phyloP scores from a whole-genome alignment of 2,329 filamentous ascomycete genomes.

The Verticillium dahliae region DNA sequence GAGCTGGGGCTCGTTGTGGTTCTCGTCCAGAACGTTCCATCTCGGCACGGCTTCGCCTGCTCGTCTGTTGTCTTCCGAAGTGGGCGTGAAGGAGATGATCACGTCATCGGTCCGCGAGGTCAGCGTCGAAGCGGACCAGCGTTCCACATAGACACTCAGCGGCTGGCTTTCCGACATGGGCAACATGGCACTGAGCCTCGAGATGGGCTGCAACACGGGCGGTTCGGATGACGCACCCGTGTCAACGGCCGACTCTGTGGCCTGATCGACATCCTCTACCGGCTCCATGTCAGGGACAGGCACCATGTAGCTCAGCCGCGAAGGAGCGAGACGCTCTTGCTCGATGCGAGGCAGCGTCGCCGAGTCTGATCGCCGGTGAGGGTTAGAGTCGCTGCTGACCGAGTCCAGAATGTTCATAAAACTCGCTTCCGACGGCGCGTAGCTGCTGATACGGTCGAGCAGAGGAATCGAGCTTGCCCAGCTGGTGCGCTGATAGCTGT shows the following conservation, averaged over 20 bases:
- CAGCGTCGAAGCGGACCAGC: conserved; percentile 10
- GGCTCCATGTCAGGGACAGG: background rate
- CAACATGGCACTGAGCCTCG: conserved; percentile 29
- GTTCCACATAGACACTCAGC: conserved; percentile 2
- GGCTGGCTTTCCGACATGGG: conserved; percentile 30
- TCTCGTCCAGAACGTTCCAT: background rate
- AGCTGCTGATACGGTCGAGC: conserved; percentile 11
- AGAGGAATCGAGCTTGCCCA: conserved; percentile 13
- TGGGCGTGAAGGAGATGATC: conserved; percentile 10
- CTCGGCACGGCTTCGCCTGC: background rate
- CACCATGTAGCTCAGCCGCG: conserved; percentile 3
- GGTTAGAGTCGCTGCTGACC: background rate
- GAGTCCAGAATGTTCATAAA: background rate
- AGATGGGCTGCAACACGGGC: conserved; percentile 2
- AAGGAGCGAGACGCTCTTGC: conserved; percentile 6
- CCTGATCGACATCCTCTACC: background rate
- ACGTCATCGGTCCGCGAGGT: conserved; percentile 1
- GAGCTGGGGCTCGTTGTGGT: background rate
- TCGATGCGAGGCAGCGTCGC: conserved; percentile 9
- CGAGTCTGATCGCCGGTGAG: conserved; percentile 6
- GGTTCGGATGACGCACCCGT: conserved; percentile 4
- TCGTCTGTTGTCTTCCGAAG: background rate
- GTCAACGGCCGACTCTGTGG: conserved; percentile 5
- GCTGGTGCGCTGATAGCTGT: conserved; percentile 9
- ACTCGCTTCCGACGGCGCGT: conserved; percentile 7